Evolutionary conservation across 306 rosid genomes (phyloP), one percentile per base, ranked within the genome.

Genomic region (Pachyrhizus erosus): DNA sequence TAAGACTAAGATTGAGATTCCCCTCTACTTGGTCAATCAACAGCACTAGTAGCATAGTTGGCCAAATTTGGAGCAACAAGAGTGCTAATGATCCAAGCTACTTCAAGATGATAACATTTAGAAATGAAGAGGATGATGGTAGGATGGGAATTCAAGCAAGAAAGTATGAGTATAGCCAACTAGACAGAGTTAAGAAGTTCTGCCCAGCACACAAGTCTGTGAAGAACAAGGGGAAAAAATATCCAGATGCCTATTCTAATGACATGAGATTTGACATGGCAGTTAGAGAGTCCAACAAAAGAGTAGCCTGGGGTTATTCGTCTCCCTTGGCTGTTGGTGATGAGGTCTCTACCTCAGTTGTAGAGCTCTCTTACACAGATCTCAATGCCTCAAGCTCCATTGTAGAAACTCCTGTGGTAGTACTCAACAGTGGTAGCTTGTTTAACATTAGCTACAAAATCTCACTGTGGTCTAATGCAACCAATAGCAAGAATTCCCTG

Each of bases 41-140:
- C 21, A 65, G 87, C 2, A 76, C 84, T 23, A 86, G 83, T 17
- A 74, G 26, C 42, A n/a, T 86, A 18, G 86, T 84, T 61, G 96
- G 96, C 65, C 77, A 86, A 67, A 84, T 91, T 43, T 93, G 96
- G 96, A 93, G 87, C 62, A 86, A 75, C 73, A 93, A 88, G 81
- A 54, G 85, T 43, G 39, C 4, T 43, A 34, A 49, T 1, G 90
- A 88, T 45, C n/a, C 49, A 1, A 81, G 86, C 33, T 86, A 86
- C 82, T 91, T 89, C 67, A 81, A 81, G 21, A 58, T 7, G 85
- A 86, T 91, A 45, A 74, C 67, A 43, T 81, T 91, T 21, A 58
- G 58, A 68, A 71, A 70, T 26, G 57, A 27, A 17, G 72, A 75
- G 5, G 15, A 17, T 29, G 15, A 17, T 29, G 1, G 0, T 0